Conservation (phyloP, 768 basidiomycete genomes). For the Calocybe gangraenosa region DNA sequence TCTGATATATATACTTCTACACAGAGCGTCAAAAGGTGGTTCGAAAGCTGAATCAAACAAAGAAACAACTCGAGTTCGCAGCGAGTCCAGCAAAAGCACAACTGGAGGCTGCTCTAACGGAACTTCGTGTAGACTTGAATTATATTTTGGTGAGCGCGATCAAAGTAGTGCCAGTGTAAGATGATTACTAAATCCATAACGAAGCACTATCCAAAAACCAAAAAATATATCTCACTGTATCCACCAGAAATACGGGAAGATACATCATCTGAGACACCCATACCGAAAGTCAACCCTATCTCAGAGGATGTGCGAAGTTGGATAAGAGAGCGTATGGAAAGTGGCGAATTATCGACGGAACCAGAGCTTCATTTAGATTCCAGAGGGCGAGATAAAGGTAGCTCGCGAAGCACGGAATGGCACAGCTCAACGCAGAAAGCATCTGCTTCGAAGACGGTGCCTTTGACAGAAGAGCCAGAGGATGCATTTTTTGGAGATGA, state of each 20-base stretch:
- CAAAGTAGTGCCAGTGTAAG: not conserved
- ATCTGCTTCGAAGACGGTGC: not conserved
- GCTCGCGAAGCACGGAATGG: slow-evolving; percentile 5
- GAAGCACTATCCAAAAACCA: slow-evolving; percentile 79
- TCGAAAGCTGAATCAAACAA: slow-evolving; percentile 70
- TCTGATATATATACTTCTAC: not conserved
- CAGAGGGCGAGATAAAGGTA: slow-evolving; percentile 10
- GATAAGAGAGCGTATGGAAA: slow-evolving; percentile 58
- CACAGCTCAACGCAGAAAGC: slow-evolving; percentile 5
- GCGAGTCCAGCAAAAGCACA: slow-evolving; percentile 33
- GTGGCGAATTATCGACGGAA: slow-evolving; percentile 51
- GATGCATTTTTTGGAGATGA: slow-evolving; percentile 43
- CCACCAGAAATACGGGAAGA: slow-evolving; percentile 59
- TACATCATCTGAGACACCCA: slow-evolving; percentile 20
- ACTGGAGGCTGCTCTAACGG: slow-evolving; percentile 45
- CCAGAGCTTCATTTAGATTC: slow-evolving; percentile 48
- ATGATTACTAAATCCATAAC: not conserved
- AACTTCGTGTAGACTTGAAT: slow-evolving; percentile 83
- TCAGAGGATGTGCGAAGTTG: slow-evolving; percentile 56
- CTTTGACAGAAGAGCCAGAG: slow-evolving; percentile 16
- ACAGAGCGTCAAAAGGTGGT: slow-evolving; percentile 84
- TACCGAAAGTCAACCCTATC: slow-evolving; percentile 39
- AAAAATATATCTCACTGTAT: slow-evolving; percentile 90
- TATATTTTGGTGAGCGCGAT: slow-evolving; percentile 70
- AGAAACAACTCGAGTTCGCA: slow-evolving; percentile 40